A percentile compares a stretch with the other conserved stretches of the same genome.
These are phyloP conservation scores for Termitomyces sp. DNA, from an alignment of 768 basidiomycete species.

Conservation along the genomic window DNA sequence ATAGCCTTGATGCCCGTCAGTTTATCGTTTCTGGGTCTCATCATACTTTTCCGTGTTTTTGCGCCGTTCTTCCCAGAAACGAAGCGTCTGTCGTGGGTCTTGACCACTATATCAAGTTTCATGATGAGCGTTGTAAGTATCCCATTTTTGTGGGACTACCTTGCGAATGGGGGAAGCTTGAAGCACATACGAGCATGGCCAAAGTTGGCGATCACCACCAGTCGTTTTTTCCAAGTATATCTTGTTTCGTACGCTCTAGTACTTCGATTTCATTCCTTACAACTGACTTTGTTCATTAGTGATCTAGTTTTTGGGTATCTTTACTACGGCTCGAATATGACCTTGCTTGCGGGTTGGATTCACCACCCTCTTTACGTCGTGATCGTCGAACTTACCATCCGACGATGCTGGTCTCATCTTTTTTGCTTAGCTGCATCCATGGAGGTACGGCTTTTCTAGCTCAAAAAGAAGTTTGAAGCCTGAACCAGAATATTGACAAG, in stretches of 20 bases:
- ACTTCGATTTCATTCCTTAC: background rate
- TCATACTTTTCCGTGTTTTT: background rate
- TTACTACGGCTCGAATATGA: slow-evolving; percentile 37
- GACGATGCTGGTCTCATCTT: slow-evolving; percentile 23
- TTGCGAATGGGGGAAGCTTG: background rate
- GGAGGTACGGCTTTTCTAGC: slow-evolving; percentile 32
- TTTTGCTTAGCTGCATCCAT: slow-evolving; percentile 43
- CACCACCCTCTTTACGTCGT: slow-evolving; percentile 8
- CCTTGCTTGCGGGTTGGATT: slow-evolving; percentile 7
- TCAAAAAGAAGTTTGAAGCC: slow-evolving; percentile 5
- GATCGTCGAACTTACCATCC: slow-evolving; percentile 22
- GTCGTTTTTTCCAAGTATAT: background rate
- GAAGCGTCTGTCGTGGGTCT: slow-evolving; percentile 15
- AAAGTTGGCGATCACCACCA: background rate
- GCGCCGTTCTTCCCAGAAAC: background rate
- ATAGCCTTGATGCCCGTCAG: background rate
- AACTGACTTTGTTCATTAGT: slow-evolving; percentile 17
- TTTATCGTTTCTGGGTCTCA: background rate
- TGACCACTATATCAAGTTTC: slow-evolving; percentile 12
- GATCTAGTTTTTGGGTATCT: slow-evolving; percentile 44
- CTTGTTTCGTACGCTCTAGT: background rate
- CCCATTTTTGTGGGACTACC: slow-evolving; percentile 1
- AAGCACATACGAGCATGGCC: background rate
- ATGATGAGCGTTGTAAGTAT: background rate
- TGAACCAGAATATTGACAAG: slow-evolving; percentile 28